phyloP scores from a whole-genome alignment of 345 rosid genomes.

The Murraya koenigii region DNA sequence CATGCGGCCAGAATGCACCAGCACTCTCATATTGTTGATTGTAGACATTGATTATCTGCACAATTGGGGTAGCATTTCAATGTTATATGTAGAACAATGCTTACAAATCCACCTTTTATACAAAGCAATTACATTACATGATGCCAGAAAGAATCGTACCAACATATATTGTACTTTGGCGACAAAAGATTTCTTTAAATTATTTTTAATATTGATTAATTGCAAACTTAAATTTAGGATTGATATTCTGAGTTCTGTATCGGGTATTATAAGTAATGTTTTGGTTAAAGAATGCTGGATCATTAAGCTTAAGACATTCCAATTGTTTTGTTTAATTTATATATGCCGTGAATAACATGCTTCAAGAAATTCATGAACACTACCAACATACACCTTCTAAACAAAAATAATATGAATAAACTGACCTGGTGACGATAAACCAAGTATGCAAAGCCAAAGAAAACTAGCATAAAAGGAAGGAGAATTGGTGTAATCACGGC shows the following conservation, averaged over 20 bases:
- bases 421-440: constrained; percentile 98
- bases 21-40: constrained; percentile 90
- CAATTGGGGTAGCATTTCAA: constrained; percentile 3
- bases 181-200: background rate
- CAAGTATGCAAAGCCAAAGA: constrained; percentile 90
- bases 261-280: background rate
- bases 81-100: background rate
- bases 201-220: background rate
- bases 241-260: background rate
- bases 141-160: background rate
- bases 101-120: background rate
- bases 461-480: constrained; percentile 84
- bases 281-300: background rate
- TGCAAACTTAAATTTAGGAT: background rate
- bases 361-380: background rate
- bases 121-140: background rate
- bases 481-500: constrained; percentile 91
- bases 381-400: background rate
- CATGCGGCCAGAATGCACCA: constrained; percentile 98
- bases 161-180: background rate
- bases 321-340: background rate
- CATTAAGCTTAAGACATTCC: background rate
- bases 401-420: background rate
- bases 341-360: background rate
- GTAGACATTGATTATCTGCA: constrained; percentile 91